A percentile compares a stretch with the other conserved stretches of the same genome.
phyloP scores from a whole-genome alignment of 2,329 filamentous ascomycete species.

The Ascochyta koolunga region DNA sequence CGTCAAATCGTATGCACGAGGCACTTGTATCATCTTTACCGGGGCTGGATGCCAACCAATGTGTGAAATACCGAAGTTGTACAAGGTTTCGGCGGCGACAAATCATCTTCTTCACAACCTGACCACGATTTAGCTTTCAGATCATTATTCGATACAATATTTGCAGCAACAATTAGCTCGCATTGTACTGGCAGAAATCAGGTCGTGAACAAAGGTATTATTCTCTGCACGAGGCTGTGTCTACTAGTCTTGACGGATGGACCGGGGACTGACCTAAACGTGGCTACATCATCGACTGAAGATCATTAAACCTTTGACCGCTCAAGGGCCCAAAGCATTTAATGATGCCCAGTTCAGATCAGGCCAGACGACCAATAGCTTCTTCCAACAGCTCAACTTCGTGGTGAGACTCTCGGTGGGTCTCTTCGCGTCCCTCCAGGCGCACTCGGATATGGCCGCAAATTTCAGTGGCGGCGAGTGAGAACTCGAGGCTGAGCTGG shows the following conservation, averaged over 20 bases:
- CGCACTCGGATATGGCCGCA: slow-evolving; percentile 24
- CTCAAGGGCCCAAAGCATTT: neutral
- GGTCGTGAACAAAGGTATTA: neutral
- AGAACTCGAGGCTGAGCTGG: slow-evolving; percentile 16
- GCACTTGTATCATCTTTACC: neutral
- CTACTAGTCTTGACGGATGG: slow-evolving; percentile 2
- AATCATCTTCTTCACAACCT: slow-evolving; percentile 2
- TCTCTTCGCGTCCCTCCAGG: slow-evolving; percentile 1
- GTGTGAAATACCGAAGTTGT: slow-evolving; percentile 6
- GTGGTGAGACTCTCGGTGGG: slow-evolving; percentile 6
- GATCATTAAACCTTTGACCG: slow-evolving; percentile 3
- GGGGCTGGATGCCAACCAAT: neutral
- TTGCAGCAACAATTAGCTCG: neutral
- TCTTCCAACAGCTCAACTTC: slow-evolving; percentile 6
- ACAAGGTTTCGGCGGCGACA: slow-evolving; percentile 14
- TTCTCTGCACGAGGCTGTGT: slow-evolving; percentile 5
- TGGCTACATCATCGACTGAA: slow-evolving; percentile 13
- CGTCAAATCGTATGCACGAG: slow-evolving; percentile 6
- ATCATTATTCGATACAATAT: neutral
- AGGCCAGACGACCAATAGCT: slow-evolving; percentile 9
- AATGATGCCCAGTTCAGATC: neutral
- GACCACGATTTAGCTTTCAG: neutral
- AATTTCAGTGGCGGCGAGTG: slow-evolving; percentile 20
- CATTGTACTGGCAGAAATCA: neutral
- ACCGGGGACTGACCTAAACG: neutral